Conservation (phyloP, 306 rosid genomes). For the Cicer arietinum region DNA sequence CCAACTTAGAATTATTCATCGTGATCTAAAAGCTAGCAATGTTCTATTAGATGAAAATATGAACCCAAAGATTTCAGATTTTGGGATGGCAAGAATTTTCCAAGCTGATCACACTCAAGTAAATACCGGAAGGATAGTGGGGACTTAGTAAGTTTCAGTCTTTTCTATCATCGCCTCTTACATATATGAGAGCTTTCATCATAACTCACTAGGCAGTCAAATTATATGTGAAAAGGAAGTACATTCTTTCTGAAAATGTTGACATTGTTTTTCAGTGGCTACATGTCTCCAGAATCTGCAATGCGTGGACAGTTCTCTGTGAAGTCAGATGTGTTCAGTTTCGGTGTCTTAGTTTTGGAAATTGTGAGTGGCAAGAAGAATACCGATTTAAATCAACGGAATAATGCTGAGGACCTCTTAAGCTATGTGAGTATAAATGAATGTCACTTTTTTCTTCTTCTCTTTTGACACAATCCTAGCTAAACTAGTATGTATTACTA, state of each 20-base stretch:
- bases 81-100: conserved; percentile 72
- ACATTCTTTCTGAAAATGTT: not conserved
- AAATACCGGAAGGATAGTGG: conserved; percentile 58
- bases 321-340: conserved; percentile 57
- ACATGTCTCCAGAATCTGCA: conserved; percentile 62
- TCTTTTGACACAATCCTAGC: not conserved
- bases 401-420: conserved; percentile 47
- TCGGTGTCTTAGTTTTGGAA: conserved; percentile 58
- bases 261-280: conserved; percentile 46
- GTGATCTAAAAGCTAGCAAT: conserved; percentile 75
- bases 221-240: not conserved
- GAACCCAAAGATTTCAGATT: conserved; percentile 74
- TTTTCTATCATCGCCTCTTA: not conserved
- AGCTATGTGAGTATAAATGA: conserved; percentile 53
- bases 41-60: conserved; percentile 57
- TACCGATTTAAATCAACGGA: conserved; percentile 35
- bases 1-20: conserved; percentile 61
- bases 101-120: conserved; percentile 53
- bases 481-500: not conserved
- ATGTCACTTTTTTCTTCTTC: conserved; percentile 1
- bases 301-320: conserved; percentile 56
- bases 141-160: conserved; percentile 64
- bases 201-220: not conserved
- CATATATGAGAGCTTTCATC: not conserved
- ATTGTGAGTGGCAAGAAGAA: conserved; percentile 61